Evolutionary conservation across 2,329 filamentous ascomycete species (phyloP), one percentile per base, ranked within the genome.

Genomic region (Aspergillus vadensis): DNA sequence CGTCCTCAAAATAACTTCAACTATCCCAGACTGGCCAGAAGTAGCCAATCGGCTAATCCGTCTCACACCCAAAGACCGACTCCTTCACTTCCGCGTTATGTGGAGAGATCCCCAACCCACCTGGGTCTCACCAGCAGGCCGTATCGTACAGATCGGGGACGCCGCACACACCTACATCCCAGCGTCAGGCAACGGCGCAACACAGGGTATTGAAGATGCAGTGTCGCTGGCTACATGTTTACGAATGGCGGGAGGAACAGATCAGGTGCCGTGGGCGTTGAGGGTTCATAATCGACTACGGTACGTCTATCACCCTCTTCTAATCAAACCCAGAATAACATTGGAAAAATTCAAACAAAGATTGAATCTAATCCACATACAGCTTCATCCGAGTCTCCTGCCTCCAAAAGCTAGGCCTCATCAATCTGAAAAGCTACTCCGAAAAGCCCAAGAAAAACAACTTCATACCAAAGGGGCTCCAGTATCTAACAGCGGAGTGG

Each of bases 21-120:
- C 39, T 9, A 39, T 52, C 8, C 49, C 56, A 12, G 58, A 52
- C 21, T 64, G 62, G 60, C 56, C 62, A 59, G 53, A 38, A 1
- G 55, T 55, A n/a, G 60, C 60, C 36, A 54, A 50, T 3, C 55
- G 63, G 43, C 63, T 69, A 32, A 60, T 61, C 57, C 63, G 63
- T 7, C 60, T 60, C 36, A 59, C 72, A 3, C 73, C 64, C 2
- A 51, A 63, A 4, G 47, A 64, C 8, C 65, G 62, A 23, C 80
- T 82, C 52, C 77, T 83, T 63, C 79, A 82, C 71, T 83, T 80
- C 61, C 76, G 79, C 61, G 75, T 83, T 2, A 72, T 81, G 17
- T 82, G 79, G 80, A 73, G 76, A 65, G 81, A 66, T 77, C 81
- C 64, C 76, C 78, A 27, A 72, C 81, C 27, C 76, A 77, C 10